Evolutionary conservation across 129 eudicot genomes (phyloP), one percentile per base, ranked within the genome.

Genomic region (Dittrichia graveolens): DNA sequence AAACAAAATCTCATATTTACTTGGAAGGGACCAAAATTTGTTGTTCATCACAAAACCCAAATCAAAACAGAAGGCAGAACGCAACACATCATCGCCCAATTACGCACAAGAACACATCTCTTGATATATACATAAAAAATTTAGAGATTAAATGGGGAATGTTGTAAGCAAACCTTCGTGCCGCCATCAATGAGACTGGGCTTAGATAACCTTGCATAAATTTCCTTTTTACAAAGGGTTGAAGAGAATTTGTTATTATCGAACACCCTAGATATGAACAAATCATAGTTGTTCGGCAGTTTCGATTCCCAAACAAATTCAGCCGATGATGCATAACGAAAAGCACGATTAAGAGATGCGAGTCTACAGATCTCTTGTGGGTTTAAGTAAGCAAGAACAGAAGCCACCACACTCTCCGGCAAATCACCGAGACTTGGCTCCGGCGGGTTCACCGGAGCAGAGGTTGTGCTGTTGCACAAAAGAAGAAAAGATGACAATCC

Each of bases 251-350:
- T 58, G 0, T 78, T 43, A 46, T 79, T 46, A 72, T 64, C 87
- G 67, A 83, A 89, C 13, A 92, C 85, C 44, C 83, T 83, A 1
- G 58, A 55, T n/a, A 83, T 31, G 12, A 92, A 14, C 42, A 66
- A 74, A 4, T 73, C 79, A 75, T 85, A 93, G 79, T 90, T 93
- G 5, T 49, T 5, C 4, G 98, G 98, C 80, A 93, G 61, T 49
- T 93, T 93, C 10, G 87, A 82, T 53, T 90, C 93, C 98, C 98
- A 93, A 1, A 93, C 95, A 53, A 93, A 87, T 69, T 93, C 98
- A 18, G 98, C 92, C 8, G 92, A 80, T 5, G 96, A 85, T 38
- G 98, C 96, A 8, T 77, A 81, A 2, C 81, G 83, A 65, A 90
- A 90, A 68, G 95, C 92, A 59, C 79, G 77, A 41, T 93, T 93